Base-by-base conservation (phyloP, 139 green algal genomes). In the Tetraselmis chui region DNA sequence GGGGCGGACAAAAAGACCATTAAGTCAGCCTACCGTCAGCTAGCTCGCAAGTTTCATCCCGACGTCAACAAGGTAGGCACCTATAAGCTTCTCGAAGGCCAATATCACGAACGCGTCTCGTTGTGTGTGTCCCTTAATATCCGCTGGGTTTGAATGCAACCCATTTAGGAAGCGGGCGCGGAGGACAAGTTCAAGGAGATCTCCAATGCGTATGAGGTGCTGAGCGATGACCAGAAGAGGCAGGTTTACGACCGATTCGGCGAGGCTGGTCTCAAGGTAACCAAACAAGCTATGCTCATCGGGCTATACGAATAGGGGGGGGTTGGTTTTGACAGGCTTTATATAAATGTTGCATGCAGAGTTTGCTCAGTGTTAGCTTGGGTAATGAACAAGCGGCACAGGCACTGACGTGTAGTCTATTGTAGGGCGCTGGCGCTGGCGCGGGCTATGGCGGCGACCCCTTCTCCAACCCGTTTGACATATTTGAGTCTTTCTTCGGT, bases 401-500 rank as follows among this genome's bases (percentile, higher is more conserved):
- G 87, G 87, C 32, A n/a, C n/a, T n/a, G n/a, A n/a, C n/a, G n/a
- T n/a, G n/a, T n/a, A n/a, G n/a, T n/a, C n/a, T n/a, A n/a, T n/a
- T n/a, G n/a, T n/a, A n/a, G 59, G 86, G 83, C 24, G 86, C 83
- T 29, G 87, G 87, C 28, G 86, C 83, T 28, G 87, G 87, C 30
- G 89, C 85, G 28, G 85, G 81, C 79, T 80, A 58, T 1, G 82
- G 79, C 1, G 83, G 78, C 28, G 80, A 32, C 29, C 91, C 94
- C 77, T 97, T 96, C 82, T 91, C 84, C 76, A 98, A 98, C 87
- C 97, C 97, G 26, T 98, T 99, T 82, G 96, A 99, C 85, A 86
- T 99, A 28, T 99, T 99, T 84, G 96, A 99, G 89, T 91, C 87
- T 23, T 98, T 99, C 88, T 99, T 99, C 81, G 94, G 84, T 87